Conservation (phyloP, 495 filamentous ascomycete species). For the Oleoguttula mirabilis region DNA sequence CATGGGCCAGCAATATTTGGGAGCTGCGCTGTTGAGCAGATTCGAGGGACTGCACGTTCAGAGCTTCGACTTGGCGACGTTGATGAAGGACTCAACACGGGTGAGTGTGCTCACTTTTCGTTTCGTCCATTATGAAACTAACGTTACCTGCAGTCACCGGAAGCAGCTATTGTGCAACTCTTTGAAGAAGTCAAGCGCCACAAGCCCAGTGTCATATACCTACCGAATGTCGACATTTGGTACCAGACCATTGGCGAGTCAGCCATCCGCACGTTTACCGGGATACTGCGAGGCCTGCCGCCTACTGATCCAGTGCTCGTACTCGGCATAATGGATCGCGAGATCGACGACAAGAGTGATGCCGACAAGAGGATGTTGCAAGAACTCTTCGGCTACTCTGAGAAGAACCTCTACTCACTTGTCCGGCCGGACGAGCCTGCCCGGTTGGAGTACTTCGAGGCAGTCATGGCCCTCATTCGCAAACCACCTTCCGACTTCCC, state of each 20-base stretch:
- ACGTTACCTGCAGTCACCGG: slow-evolving; percentile 44
- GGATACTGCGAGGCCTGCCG: slow-evolving; percentile 62
- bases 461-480: slow-evolving; percentile 58
- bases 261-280: slow-evolving; percentile 65
- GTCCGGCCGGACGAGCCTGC: slow-evolving; percentile 47
- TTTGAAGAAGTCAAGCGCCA: slow-evolving; percentile 87
- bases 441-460: slow-evolving; percentile 64
- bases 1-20: slow-evolving; percentile 91
- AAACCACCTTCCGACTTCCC: slow-evolving; percentile 76
- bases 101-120: slow-evolving; percentile 23
- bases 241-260: slow-evolving; percentile 53
- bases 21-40: slow-evolving; percentile 72
- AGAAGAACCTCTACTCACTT: slow-evolving; percentile 59
- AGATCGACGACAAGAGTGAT: slow-evolving; percentile 23
- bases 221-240: slow-evolving; percentile 83
- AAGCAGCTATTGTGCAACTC: slow-evolving; percentile 75
- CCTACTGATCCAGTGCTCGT: slow-evolving; percentile 82
- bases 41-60: slow-evolving; percentile 92
- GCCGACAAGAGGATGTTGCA: slow-evolving; percentile 48
- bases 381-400: slow-evolving; percentile 76
- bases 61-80: slow-evolving; percentile 78
- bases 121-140: too few species aligned
- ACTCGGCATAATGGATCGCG: slow-evolving; percentile 60
- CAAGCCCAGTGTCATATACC: slow-evolving; percentile 91
- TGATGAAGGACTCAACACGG: slow-evolving; percentile 58